Conservation (phyloP, 2,329 filamentous ascomycete species). For the Nectriaceae sp. region DNA sequence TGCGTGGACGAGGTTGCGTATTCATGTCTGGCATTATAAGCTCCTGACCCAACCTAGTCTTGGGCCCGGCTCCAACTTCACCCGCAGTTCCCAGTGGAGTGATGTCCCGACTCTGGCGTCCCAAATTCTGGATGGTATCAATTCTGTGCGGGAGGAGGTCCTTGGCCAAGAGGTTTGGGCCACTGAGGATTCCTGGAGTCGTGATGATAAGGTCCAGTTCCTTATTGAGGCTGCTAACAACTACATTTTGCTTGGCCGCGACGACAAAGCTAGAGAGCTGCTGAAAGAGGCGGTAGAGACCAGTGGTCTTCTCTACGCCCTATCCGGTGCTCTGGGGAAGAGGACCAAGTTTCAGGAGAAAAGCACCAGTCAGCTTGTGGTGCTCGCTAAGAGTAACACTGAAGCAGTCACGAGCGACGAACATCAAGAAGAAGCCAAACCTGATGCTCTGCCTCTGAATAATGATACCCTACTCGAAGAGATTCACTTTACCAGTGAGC, state of each 20-base stretch:
- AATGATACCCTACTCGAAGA: constrained; percentile 91
- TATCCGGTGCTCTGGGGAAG: constrained; percentile 87
- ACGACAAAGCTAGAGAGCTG: constrained; percentile 71
- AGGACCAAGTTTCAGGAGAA: constrained; percentile 79
- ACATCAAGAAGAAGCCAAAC: constrained; percentile 40
- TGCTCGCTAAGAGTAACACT: constrained; percentile 75
- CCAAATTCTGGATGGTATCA: constrained; percentile 45
- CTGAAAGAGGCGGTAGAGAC: constrained; percentile 66
- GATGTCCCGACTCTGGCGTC: constrained; percentile 59
- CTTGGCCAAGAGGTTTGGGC: constrained; percentile 41
- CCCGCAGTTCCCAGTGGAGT: constrained; percentile 58
- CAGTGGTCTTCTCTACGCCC: constrained; percentile 75
- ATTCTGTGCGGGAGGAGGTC: constrained; percentile 42
- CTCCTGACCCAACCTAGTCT: constrained; percentile 59
- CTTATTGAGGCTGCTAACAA: constrained; percentile 81
- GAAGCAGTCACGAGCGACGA: constrained; percentile 22
- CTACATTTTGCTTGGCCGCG: constrained; percentile 80
- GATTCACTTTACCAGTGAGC: constrained; percentile 72
- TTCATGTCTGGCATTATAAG: constrained; percentile 70
- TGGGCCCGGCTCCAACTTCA: constrained; percentile 55
- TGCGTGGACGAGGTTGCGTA: constrained; percentile 67
- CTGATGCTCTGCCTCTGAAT: constrained; percentile 76
- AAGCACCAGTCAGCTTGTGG: constrained; percentile 84
- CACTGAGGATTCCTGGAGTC: constrained; percentile 38
- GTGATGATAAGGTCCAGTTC: constrained; percentile 65